Conservation (phyloP, 768 basidiomycete genomes). For the Podaxis sp. region DNA sequence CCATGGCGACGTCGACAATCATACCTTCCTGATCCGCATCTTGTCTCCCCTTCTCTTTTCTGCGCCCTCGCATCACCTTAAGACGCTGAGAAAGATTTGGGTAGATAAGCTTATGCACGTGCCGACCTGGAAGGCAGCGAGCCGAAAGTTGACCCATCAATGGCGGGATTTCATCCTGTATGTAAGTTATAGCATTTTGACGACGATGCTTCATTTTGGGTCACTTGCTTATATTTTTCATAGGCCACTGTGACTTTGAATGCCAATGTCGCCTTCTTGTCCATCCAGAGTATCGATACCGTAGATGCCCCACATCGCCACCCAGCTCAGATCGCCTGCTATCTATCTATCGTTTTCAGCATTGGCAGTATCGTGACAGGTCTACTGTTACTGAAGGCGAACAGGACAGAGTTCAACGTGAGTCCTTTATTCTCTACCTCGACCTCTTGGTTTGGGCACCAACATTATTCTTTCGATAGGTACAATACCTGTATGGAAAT, state of each 20-base stretch:
- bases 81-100: constrained; percentile 44
- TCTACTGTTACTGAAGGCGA: constrained; percentile 33
- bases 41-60: constrained; percentile 43
- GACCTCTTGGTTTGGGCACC: neutral
- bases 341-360: constrained; percentile 44
- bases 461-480: neutral
- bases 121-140: constrained; percentile 18
- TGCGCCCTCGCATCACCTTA: constrained; percentile 42
- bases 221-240: neutral
- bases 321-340: constrained; percentile 44
- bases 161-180: constrained; percentile 36
- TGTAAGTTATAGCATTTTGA: constrained; percentile 27
- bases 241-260: constrained; percentile 57
- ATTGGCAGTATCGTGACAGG: constrained; percentile 45
- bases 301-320: constrained; percentile 16
- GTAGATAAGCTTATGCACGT: constrained; percentile 38
- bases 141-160: constrained; percentile 23
- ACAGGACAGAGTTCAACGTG: constrained; percentile 3
- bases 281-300: constrained; percentile 42
- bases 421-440: neutral
- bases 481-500: neutral
- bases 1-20: constrained; percentile 24
- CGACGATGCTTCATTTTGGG: neutral
- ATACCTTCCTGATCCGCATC: constrained; percentile 35
- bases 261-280: constrained; percentile 57